Evolutionary conservation across 352 stramenopile species (phyloP).

Genomic region (Phytophthora sp.): DNA sequence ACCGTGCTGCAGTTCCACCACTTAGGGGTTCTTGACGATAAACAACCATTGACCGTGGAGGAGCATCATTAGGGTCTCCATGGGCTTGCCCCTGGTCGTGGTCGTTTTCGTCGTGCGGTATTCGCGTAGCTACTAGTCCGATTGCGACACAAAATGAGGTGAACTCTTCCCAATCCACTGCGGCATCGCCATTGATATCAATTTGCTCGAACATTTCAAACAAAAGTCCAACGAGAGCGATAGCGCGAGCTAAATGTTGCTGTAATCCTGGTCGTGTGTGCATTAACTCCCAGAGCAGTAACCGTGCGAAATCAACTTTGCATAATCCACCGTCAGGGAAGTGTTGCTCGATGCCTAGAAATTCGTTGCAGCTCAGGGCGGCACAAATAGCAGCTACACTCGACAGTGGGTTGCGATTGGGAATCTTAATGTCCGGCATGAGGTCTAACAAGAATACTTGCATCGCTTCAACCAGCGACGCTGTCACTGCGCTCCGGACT

Average conservation of each 20-base stretch:
- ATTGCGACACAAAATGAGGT: constrained; percentile 79
- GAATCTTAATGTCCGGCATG: constrained; percentile 74
- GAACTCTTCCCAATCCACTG: constrained; percentile 89
- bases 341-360: constrained; percentile 57
- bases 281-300: constrained; percentile 58
- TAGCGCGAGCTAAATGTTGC: constrained; percentile 33
- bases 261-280: constrained; percentile 47
- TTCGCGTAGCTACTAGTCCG: constrained; percentile 58
- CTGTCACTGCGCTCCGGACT: constrained; percentile 53
- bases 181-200: constrained; percentile 81
- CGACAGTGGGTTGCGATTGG: constrained; percentile 63
- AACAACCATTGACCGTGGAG: constrained; percentile 17
- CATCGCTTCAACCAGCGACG: constrained; percentile 51
- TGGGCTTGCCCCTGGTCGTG: constrained; percentile 26
- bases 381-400: constrained; percentile 67
- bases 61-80: constrained; percentile 21
- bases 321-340: constrained; percentile 47
- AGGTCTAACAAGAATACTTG: constrained; percentile 70
- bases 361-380: constrained; percentile 61
- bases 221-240: constrained; percentile 49
- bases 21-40: constrained; percentile 36
- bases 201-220: constrained; percentile 86
- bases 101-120: constrained; percentile 24
- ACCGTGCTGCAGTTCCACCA: constrained; percentile 20
- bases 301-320: constrained; percentile 59